phyloP scores from a whole-genome alignment of 768 basidiomycete species.

The Collybia sordida region DNA sequence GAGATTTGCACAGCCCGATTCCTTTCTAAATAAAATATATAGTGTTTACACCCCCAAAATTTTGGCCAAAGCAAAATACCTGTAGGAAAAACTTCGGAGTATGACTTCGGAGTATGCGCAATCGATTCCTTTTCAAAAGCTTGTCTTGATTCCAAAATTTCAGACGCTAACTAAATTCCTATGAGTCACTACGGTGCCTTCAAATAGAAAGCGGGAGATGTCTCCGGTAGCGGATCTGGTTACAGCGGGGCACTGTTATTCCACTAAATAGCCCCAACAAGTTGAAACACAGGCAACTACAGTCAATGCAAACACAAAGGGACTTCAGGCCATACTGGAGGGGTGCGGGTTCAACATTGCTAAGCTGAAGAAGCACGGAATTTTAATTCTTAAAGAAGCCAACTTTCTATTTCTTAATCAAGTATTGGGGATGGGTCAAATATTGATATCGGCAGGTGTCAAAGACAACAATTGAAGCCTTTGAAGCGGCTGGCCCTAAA shows the following conservation, averaged over 20 bases:
- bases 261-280: constrained; percentile 31
- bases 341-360: constrained; percentile 39
- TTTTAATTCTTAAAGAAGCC: no score
- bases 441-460: constrained; percentile 1
- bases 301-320: constrained; percentile 28
- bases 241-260: constrained; percentile 35
- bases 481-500: constrained; percentile 1
- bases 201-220: no score
- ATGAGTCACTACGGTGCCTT: no score
- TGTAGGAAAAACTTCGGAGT: no score
- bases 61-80: no score
- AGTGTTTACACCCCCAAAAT: no score
- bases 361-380: constrained; percentile 20
- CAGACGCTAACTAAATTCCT: no score
- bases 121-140: no score
- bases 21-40: no score
- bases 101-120: no score
- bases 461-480: not conserved
- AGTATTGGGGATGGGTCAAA: constrained; percentile 4
- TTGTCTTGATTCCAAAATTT: no score
- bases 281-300: constrained; percentile 33
- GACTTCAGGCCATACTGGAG: constrained; percentile 16
- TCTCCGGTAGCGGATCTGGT: not conserved
- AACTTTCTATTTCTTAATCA: constrained; percentile 27
- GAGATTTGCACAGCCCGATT: no score